A percentile compares a stretch with the other conserved stretches of the same genome.
Conservation (phyloP, 1,139 yeast genomes). For the Neolecta irregularis region DNA sequence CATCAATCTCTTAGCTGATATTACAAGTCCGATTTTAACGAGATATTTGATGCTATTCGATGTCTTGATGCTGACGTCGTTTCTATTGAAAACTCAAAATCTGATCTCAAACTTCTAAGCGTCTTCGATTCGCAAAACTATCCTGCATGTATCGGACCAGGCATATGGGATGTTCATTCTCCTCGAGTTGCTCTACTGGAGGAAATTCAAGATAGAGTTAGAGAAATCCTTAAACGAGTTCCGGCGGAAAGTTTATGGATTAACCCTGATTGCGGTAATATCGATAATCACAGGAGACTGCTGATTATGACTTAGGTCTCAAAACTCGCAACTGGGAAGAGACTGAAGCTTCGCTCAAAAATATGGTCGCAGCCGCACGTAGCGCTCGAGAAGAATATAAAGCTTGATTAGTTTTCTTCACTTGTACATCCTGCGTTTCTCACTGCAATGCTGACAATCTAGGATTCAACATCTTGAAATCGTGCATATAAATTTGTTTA, state of each 20-base stretch:
- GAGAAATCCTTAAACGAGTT: slow-evolving; percentile 87
- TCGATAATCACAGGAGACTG: slow-evolving; percentile 87
- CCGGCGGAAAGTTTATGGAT: slow-evolving; percentile 98
- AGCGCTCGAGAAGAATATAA: too few relatives aligned
- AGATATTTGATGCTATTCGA: slow-evolving; percentile 45
- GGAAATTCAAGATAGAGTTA: slow-evolving; percentile 86
- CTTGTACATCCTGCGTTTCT: too few relatives aligned
- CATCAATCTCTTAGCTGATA: too few relatives aligned
- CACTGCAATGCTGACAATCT: too few relatives aligned
- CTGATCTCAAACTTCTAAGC: slow-evolving; percentile 94
- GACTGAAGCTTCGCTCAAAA: slow-evolving; percentile 62
- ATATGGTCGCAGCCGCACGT: slow-evolving; percentile 99
- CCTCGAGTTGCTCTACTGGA: slow-evolving; percentile 98
- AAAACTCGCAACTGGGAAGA: slow-evolving; percentile 90
- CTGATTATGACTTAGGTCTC: too few relatives aligned
- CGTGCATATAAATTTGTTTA: too few relatives aligned
- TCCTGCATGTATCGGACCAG: slow-evolving; percentile 99
- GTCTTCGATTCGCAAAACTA: slow-evolving; percentile 71
- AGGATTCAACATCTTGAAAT: too few relatives aligned
- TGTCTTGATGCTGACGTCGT: slow-evolving; percentile 99
- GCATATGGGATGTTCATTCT: slow-evolving; percentile 96
- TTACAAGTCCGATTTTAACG: slow-evolving; percentile 97
- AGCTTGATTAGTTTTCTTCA: too few relatives aligned
- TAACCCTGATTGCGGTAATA: slow-evolving; percentile 99
- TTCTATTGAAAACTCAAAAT: slow-evolving; percentile 97